Conservation (phyloP, 306 rosid genomes). For the Prunus persica region DNA sequence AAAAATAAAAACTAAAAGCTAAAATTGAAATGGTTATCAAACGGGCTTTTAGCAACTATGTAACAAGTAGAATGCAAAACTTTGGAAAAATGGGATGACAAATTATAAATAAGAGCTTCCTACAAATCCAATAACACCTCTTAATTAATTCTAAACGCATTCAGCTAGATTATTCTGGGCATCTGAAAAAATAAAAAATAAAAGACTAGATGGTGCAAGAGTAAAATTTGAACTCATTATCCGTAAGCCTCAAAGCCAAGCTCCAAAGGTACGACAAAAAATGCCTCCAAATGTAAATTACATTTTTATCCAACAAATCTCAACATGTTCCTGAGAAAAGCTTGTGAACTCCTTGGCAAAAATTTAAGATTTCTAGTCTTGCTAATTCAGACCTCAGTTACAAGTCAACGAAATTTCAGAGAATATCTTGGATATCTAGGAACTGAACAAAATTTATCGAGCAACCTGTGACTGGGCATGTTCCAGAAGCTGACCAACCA, state of each 20-base stretch:
- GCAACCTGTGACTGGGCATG: constrained; percentile 64
- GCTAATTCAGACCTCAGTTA: neutral
- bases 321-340: neutral
- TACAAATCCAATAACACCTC: too few species aligned
- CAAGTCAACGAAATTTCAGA: neutral
- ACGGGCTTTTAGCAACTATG: too few species aligned
- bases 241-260: neutral
- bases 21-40: too few species aligned
- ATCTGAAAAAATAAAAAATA: too few species aligned
- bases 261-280: neutral
- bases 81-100: too few species aligned
- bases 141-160: too few species aligned
- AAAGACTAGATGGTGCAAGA: too few species aligned
- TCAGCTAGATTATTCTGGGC: too few species aligned
- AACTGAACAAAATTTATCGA: constrained; percentile 33
- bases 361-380: neutral
- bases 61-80: too few species aligned
- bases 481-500: constrained; percentile 65
- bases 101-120: too few species aligned
- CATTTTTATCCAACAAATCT: neutral
- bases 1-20: too few species aligned
- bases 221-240: too few species aligned
- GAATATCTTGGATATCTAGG: neutral
- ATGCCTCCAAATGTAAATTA: neutral
- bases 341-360: neutral